Percentiles rank a stretch among this genome's conserved stretches.
Conservation (phyloP, 352 stramenopile genomes). For the Blastocystis sp. region DNA sequence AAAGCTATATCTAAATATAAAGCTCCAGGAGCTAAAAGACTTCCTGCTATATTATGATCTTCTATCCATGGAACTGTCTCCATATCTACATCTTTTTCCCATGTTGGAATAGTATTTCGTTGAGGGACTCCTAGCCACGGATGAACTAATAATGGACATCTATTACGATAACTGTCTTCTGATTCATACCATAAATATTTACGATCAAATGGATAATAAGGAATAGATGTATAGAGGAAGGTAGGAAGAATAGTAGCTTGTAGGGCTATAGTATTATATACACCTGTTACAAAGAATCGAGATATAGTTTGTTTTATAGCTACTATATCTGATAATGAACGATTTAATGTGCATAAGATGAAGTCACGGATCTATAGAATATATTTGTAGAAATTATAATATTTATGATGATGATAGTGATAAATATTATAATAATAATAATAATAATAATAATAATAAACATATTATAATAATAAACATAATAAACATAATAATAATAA, state of each 20-base stretch:
- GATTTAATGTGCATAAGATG: too few relatives aligned
- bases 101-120: slow-evolving; percentile 11
- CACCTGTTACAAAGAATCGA: too few relatives aligned
- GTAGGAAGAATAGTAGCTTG: too few relatives aligned
- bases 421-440: too few relatives aligned
- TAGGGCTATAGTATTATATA: too few relatives aligned
- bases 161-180: slow-evolving; percentile 24
- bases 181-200: slow-evolving; percentile 27
- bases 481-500: background rate
- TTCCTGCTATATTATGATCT: slow-evolving; percentile 20
- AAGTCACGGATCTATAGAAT: too few relatives aligned
- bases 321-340: too few relatives aligned
- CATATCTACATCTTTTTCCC: slow-evolving; percentile 23
- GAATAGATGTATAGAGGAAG: background rate
- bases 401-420: too few relatives aligned
- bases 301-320: too few relatives aligned
- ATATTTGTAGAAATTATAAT: too few relatives aligned
- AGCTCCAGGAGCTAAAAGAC: slow-evolving; percentile 19
- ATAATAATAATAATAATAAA: too few relatives aligned
- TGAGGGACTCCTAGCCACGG: slow-evolving; percentile 21
- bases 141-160: slow-evolving; percentile 14
- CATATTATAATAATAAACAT: too few relatives aligned
- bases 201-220: slow-evolving; percentile 33
- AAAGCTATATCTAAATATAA: slow-evolving; percentile 31
- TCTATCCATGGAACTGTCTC: slow-evolving; percentile 9